Percentiles rank a stretch among this genome's conserved stretches.
These are phyloP conservation scores for Singerocomus inundabilis DNA, from an alignment of 1,284 basidiomycete species.

Conservation along the genomic window DNA sequence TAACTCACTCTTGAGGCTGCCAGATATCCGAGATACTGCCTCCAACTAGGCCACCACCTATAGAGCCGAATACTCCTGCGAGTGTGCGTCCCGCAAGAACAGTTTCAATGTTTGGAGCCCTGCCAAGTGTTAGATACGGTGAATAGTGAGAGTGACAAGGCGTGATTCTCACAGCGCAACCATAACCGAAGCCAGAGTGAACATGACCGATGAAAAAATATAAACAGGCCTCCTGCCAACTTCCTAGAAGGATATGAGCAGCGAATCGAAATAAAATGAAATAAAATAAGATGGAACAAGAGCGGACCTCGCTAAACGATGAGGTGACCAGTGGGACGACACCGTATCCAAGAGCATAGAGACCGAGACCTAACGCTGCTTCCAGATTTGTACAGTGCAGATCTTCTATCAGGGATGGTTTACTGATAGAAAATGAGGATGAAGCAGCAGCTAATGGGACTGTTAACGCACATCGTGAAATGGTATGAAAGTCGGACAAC, in stretches of 20 bases:
- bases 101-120: slow-evolving; percentile 28
- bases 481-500: not conserved
- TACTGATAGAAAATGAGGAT: slow-evolving; percentile 42
- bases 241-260: slow-evolving; percentile 30
- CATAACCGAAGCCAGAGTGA: slow-evolving; percentile 40
- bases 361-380: slow-evolving; percentile 38
- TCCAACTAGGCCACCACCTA: slow-evolving; percentile 59
- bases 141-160: not conserved
- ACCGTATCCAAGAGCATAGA: slow-evolving; percentile 47
- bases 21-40: slow-evolving; percentile 56
- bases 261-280: not conserved
- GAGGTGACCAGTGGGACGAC: slow-evolving; percentile 45
- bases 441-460: slow-evolving; percentile 28
- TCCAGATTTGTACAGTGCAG: slow-evolving; percentile 36
- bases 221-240: slow-evolving; percentile 49
- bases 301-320: slow-evolving; percentile 44
- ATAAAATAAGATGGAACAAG: not conserved
- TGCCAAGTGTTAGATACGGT: not conserved
- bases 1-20: slow-evolving; percentile 26
- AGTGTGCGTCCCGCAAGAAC: slow-evolving; percentile 25
- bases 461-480: slow-evolving; percentile 1
- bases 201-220: slow-evolving; percentile 38
- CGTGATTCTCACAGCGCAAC: slow-evolving; percentile 38
- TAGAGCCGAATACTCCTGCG: slow-evolving; percentile 38
- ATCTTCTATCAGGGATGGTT: slow-evolving; percentile 41